Conservation (phyloP, 441 rosid species). For the Gossypium armourianum region DNA sequence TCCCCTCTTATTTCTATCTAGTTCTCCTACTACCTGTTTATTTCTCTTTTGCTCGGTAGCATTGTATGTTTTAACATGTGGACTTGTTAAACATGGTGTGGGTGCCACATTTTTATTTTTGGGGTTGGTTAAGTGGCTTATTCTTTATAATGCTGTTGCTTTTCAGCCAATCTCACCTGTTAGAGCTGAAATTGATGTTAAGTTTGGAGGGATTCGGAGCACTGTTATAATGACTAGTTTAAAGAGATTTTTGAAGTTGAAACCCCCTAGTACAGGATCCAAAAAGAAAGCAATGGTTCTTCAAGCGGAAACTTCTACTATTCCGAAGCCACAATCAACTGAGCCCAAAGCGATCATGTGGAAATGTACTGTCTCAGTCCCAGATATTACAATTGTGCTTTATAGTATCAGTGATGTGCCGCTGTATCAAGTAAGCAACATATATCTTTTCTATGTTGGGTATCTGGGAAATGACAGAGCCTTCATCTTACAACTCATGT, state of each 20-base stretch:
- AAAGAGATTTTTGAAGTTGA: conserved; percentile 69
- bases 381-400: conserved; percentile 79
- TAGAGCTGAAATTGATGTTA: conserved; percentile 84
- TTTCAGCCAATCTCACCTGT: conserved; percentile 64
- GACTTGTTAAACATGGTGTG: conserved; percentile 1
- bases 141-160: conserved; percentile 17
- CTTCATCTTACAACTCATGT: neutral
- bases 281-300: conserved; percentile 65
- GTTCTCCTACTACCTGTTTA: neutral
- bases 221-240: conserved; percentile 53
- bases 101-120: conserved; percentile 4
- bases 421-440: conserved; percentile 73
- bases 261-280: conserved; percentile 24
- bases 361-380: conserved; percentile 92
- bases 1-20: neutral
- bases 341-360: conserved; percentile 63
- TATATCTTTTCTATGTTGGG: conserved; percentile 1
- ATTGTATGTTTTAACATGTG: neutral
- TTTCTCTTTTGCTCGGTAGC: neutral
- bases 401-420: conserved; percentile 50
- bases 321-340: conserved; percentile 38
- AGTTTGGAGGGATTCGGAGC: conserved; percentile 70
- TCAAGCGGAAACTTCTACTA: conserved; percentile 37
- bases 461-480: neutral
- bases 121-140: conserved; percentile 1